Conservation (phyloP, 495 filamentous ascomycete species). For the Podospora comata region DNA sequence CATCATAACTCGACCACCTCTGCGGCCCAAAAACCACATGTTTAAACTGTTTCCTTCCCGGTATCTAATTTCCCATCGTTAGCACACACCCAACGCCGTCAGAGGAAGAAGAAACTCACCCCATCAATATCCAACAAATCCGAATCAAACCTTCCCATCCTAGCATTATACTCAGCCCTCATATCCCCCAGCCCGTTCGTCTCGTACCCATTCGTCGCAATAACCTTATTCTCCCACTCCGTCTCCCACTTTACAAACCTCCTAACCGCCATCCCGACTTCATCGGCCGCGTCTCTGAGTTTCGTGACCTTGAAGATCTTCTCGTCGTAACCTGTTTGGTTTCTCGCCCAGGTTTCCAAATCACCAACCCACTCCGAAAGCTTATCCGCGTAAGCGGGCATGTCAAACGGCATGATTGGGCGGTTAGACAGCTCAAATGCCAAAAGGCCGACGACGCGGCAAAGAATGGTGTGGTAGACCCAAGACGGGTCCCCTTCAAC, state of each 20-base stretch:
- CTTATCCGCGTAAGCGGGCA: constrained; percentile 58
- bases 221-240: constrained; percentile 64
- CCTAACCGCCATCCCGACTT: constrained; percentile 56
- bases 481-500: constrained; percentile 77
- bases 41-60: constrained; percentile 89
- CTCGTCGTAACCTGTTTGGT: constrained; percentile 23
- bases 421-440: constrained; percentile 79
- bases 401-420: constrained; percentile 77
- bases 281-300: constrained; percentile 57
- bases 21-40: constrained; percentile 87
- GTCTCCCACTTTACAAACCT: constrained; percentile 71
- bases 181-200: constrained; percentile 59
- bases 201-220: constrained; percentile 67
- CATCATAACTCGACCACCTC: constrained; percentile 66
- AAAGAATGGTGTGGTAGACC: constrained; percentile 73
- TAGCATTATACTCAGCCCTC: constrained; percentile 63
- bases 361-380: constrained; percentile 60
- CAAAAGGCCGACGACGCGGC: constrained; percentile 76
- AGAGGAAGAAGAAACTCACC: constrained; percentile 47
- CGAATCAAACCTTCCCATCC: constrained; percentile 78
- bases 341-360: constrained; percentile 60
- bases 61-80: constrained; percentile 52
- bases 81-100: background rate
- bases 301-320: constrained; percentile 52
- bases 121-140: constrained; percentile 77